Percentiles rank a stretch among this genome's conserved stretches.
Evolutionary conservation across 495 filamentous ascomycete genomes (phyloP).

Genomic region (Neurospora sp.): DNA sequence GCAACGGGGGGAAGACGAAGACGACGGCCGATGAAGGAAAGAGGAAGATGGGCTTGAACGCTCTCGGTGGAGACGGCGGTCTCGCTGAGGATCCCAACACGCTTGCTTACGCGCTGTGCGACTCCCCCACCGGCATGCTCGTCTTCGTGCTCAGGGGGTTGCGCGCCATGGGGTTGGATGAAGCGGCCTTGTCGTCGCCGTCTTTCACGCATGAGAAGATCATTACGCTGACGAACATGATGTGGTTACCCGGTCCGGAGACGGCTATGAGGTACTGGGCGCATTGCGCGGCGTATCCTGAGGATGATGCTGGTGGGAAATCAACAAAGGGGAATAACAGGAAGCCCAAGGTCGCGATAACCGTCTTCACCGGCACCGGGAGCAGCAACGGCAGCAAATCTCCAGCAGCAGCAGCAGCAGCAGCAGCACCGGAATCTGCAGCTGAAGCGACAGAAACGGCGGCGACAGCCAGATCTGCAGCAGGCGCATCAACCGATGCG

Average conservation of each 20-base stretch:
- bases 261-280: conserved; percentile 36
- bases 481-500: neutral
- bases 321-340: too few species aligned
- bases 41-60: neutral
- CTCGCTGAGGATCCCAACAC: conserved; percentile 35
- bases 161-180: conserved; percentile 15
- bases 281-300: conserved; percentile 20
- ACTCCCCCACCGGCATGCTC: conserved; percentile 42
- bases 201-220: conserved; percentile 29
- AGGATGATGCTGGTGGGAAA: conserved; percentile 8
- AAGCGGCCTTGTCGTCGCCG: conserved; percentile 6
- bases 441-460: neutral
- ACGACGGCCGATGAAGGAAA: neutral
- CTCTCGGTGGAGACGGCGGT: neutral
- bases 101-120: conserved; percentile 41
- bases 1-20: neutral
- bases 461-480: neutral
- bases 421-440: neutral
- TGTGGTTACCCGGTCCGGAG: conserved; percentile 43
- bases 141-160: conserved; percentile 32
- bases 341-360: conserved; percentile 31
- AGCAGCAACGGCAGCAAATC: conserved; percentile 5
- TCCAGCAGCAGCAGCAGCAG: neutral
- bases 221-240: conserved; percentile 33
- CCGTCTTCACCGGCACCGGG: conserved; percentile 29